Base-by-base conservation (phyloP, 306 rosid genomes). In the Prinsepia uniflora region DNA sequence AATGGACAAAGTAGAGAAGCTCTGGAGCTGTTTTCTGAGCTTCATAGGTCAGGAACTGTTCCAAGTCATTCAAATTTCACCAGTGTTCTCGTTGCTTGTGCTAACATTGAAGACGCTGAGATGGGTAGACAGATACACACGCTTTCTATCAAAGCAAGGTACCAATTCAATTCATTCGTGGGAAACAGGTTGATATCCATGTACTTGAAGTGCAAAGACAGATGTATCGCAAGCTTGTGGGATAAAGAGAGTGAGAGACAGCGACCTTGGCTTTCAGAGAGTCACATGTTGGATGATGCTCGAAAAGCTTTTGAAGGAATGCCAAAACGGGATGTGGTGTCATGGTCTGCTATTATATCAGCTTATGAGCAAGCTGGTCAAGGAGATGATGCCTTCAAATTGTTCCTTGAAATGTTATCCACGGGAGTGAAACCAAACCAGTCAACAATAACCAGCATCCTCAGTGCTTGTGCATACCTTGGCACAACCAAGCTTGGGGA, bases 111-210 rank as follows among this genome's bases (percentile, higher is more conserved):
- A 50, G 67, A 64, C 17, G 46, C 70, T 19, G 77, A 50, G 70
- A 60, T 70, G 61, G 77, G 81, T 15, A 73, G 45, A 72, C 67
- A 73, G 61, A 73, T 81, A 6, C 84, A 77, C 39, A 55, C 81
- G 6, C 67, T 81, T 15, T 42, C 82, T 46, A 74, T 81, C 34
- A 81, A 81, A 77, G 73, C 65, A 71, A 77, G 74, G 55, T 43
- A 53, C 20, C 81, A 77, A 8, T 77, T 69, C 53, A 81, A 69
- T 74, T 63, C 66, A 19, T 81, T 73, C 42, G 77, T 77, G 18
- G 82, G 77, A 36, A 81, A 81, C 59, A 80, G 80, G 45, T 66
- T 77, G 74, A 73, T 81, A 52, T 77, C 79, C 41, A 73, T 74
- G 82, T 74, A 81, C 77, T 76, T 77, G 5, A 81, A 74, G 65